Conservation (phyloP, 73 alveolate species). For the Uronychia setigera region DNA sequence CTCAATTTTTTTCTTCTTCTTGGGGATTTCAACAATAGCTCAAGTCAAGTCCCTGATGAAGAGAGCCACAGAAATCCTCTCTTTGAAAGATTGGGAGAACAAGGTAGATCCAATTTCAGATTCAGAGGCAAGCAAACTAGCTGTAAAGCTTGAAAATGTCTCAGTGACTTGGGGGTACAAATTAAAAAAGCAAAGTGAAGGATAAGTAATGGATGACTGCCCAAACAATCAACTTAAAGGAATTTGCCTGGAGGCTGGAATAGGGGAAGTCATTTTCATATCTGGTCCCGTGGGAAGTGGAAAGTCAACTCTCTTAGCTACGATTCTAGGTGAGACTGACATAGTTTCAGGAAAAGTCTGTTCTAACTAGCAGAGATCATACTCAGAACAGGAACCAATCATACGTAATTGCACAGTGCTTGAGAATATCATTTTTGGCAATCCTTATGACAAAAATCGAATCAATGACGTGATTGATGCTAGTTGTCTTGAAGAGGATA, state of each 20-base stretch:
- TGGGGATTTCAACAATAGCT: too few species aligned
- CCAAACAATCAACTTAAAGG: too few species aligned
- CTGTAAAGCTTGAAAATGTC: too few species aligned
- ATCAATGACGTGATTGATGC: slow-evolving; percentile 34
- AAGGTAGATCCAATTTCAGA: too few species aligned
- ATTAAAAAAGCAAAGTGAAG: too few species aligned
- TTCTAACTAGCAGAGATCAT: slow-evolving; percentile 37
- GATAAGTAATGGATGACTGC: too few species aligned
- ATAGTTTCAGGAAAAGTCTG: neutral
- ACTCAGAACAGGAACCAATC: slow-evolving; percentile 62
- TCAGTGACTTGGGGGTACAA: too few species aligned
- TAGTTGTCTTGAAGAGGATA: slow-evolving; percentile 52
- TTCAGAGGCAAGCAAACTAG: too few species aligned
- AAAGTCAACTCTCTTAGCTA: neutral
- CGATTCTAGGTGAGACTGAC: neutral
- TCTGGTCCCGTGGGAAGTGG: neutral
- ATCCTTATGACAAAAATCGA: slow-evolving; percentile 36
- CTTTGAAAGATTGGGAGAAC: neutral
- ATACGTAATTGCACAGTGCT: slow-evolving; percentile 54
- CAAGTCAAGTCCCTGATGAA: neutral
- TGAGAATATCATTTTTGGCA: slow-evolving; percentile 59
- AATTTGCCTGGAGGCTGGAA: neutral
- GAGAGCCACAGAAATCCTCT: neutral
- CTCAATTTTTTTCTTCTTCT: neutral
- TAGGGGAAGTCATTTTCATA: neutral